phyloP scores from a whole-genome alignment of 2,329 filamentous ascomycete genomes.

The Macrophomina tecta region DNA sequence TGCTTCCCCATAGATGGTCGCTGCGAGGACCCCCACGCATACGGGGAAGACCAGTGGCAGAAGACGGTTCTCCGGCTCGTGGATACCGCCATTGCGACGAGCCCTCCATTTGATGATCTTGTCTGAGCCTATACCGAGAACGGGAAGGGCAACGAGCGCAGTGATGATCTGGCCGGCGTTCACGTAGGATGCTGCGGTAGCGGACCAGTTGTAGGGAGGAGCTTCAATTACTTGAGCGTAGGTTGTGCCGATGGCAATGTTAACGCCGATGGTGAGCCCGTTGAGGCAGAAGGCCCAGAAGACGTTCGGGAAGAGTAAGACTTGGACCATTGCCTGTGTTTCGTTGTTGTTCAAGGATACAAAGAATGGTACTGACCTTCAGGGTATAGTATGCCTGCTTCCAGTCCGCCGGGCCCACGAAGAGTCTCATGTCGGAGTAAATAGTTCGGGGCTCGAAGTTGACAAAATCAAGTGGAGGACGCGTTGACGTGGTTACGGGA shows the following conservation, averaged over 20 bases:
- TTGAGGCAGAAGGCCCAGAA: slow-evolving; percentile 51
- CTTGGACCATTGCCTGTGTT: slow-evolving; percentile 36
- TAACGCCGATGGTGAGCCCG: slow-evolving; percentile 48
- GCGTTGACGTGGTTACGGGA: slow-evolving; percentile 32
- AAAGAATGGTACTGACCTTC: slow-evolving; percentile 26
- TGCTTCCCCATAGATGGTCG: slow-evolving; percentile 47
- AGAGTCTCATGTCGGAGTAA: slow-evolving; percentile 48
- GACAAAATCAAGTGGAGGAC: slow-evolving; percentile 43
- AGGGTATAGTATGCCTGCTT: slow-evolving; percentile 38
- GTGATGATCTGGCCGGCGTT: slow-evolving; percentile 50
- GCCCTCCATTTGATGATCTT: slow-evolving; percentile 45
- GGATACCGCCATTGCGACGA: slow-evolving; percentile 46
- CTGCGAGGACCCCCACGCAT: slow-evolving; percentile 45
- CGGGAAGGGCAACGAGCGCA: slow-evolving; percentile 46
- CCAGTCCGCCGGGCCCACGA: slow-evolving; percentile 50
- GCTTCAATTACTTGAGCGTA: slow-evolving; percentile 46
- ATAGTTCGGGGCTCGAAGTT: slow-evolving; percentile 47
- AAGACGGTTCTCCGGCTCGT: slow-evolving; percentile 50
- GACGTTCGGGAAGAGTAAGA: slow-evolving; percentile 43
- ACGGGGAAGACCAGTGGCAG: slow-evolving; percentile 46
- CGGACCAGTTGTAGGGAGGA: slow-evolving; percentile 48
- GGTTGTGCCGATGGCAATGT: slow-evolving; percentile 52
- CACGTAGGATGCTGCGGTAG: slow-evolving; percentile 44
- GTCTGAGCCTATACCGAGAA: slow-evolving; percentile 50
- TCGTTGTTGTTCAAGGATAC: not conserved